Evolutionary conservation across 805 yeast genomes (phyloP), one percentile per base, ranked within the genome.

Genomic region (Peterozyma toletana): DNA sequence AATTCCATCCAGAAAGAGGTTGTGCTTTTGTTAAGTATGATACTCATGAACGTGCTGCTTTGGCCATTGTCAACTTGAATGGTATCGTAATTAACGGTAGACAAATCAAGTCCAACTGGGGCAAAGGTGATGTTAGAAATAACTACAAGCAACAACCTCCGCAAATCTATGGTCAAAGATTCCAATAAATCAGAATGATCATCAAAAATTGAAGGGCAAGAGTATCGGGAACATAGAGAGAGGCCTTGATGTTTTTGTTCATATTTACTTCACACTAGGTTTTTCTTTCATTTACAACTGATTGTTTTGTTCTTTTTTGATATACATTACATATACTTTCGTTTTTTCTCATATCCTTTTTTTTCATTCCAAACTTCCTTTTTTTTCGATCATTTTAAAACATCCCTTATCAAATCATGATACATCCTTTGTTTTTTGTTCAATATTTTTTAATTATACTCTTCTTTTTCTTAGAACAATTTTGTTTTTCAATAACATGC

Each of bases 11-110:
- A 9, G 95, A 87, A 44, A 77, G 77, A 50, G 93, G 91, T 5
- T 88, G 91, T 66, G 95, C 96, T 10, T 89, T 88, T 67, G 91
- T 86, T 49, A 83, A 83, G 62, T 87, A 80, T 58, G 95, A 85
- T 55, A 73, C 86, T 37, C 96, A 88, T 61, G 95, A 88, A 55
- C 71, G 87, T 48, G 96, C 96, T 5, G 95, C 96, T 2, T 68
- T 86, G 55, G 95, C 95, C 39, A 87, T 88, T 55, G 83, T 83
- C 30, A 91, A 85, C 55, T 68, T 89, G 50, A 68, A 74, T 15
- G 93, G 95, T 1, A 75, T 80, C 53, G 71, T 71, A 41, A 64
- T 87, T 52, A 81, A 83, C 56, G 95, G 95, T 17, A 73, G 95
- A 57, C 81, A 84, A 17, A 63, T 87, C 58, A 83, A 81, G 58